Percentiles rank a stretch among this genome's conserved stretches.
Conservation (phyloP, 257 asterid genomes). For the Gentiana straminea region DNA sequence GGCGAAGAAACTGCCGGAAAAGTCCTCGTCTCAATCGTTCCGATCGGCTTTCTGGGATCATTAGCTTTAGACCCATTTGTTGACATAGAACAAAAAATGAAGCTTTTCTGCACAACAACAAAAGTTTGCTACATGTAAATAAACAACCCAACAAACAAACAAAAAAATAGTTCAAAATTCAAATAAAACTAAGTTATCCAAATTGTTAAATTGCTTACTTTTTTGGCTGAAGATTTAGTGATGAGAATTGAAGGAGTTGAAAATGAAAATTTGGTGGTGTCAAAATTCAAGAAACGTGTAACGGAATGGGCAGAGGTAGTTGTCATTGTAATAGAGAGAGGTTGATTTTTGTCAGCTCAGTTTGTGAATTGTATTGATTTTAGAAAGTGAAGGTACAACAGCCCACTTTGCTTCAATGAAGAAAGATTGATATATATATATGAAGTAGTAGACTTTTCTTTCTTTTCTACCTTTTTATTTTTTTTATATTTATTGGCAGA, state of each 20-base stretch:
- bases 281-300: slow-evolving; percentile 32
- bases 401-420: no score
- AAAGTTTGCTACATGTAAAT: neutral
- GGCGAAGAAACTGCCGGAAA: slow-evolving; percentile 40
- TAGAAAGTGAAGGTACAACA: no score
- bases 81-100: slow-evolving; percentile 32
- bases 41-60: slow-evolving; percentile 50
- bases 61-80: slow-evolving; percentile 63
- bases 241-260: slow-evolving; percentile 15
- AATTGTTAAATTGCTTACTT: neutral
- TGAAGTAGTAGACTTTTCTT: no score
- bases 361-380: no score
- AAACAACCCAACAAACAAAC: neutral
- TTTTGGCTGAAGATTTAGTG: neutral
- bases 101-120: slow-evolving; percentile 21
- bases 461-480: no score
- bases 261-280: slow-evolving; percentile 25
- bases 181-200: neutral
- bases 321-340: slow-evolving; percentile 21
- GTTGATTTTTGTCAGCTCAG: no score
- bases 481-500: no score
- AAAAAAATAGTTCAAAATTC: neutral
- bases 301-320: slow-evolving; percentile 21
- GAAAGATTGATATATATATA: no score
- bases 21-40: slow-evolving; percentile 49